Base-by-base conservation (phyloP, 306 rosid species). In the Quercus cerris region DNA sequence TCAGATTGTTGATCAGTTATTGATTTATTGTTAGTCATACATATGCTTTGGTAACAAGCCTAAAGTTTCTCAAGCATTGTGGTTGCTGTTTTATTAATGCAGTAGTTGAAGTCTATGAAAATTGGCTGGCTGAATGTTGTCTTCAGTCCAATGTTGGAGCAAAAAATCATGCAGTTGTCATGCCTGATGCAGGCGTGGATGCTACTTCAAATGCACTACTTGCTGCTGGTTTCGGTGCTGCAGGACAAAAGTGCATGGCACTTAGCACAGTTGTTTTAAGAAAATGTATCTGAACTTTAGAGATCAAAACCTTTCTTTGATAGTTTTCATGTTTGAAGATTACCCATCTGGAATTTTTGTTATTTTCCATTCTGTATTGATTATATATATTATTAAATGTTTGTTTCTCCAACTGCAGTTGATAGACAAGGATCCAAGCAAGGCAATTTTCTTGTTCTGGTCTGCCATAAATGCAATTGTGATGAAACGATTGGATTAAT, bases 201-300 rank as follows among this genome's bases (percentile, higher is more conserved):
- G 86, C 91, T 64, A 81, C 92, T 64, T 74, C 86, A 83, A 88
- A 85, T 58, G 87, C 92, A 69, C 27, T 90, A 54, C 85, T 86
- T 46, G 83, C 94, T 6, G 91, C 94, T 73, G 92, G 94, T 70
- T 90, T 90, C 69, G 91, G 94, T 80, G 92, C 94, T 66, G 92
- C 92, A 70, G 94, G 92, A 80, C 92, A 90, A 73, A 85, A 88
- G 68, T 90, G 90, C 85, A 83, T 83, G 85, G 88, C 90, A 17
- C 89, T 88, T 38, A 90, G 89, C 77, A 80, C 91, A 3, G 85
- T 86, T 81, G 81, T 90, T 56, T 90, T 90, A 35, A 35, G 44
- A 35, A 35, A 35, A 35, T 35, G 44, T 35, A 35, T 35, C 44
- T 35, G 44, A 35, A 35, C 44, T 35, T 35, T 35, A 6, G 44